Evolutionary conservation across 75 land plant species (phyloP), one percentile per base, ranked within the genome.

Genomic region (Selaginella tamariscina): DNA sequence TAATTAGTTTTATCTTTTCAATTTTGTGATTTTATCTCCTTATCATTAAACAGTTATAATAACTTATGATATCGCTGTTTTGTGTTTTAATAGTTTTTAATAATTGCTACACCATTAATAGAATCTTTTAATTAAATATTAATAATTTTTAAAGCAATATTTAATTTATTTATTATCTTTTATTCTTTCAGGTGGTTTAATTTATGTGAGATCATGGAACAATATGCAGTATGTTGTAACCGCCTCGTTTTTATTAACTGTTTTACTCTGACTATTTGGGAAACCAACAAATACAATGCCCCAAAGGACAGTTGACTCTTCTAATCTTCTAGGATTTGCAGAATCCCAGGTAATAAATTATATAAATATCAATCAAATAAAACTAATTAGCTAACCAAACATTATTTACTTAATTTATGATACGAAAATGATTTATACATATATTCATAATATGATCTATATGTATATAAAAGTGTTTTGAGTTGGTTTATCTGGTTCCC

Each of bases 211-310:
- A 65, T 69, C 80, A 59, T 91, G 97, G 97, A 91, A 91, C 81
- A 91, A 91, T 74, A 77, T 91, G 88, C 97, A 91, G 71, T 91
- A 83, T 56, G 97, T 91, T 20, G 68, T 85, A 29, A 69, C 77
- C 29, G 86, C 92, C 2, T 29, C 92, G 0, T 91, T 88, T 68
- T 74, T 91, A 18, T 73, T 85, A 56, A 77, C 88, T 0, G 77
- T 83, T n/a, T 11, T 88, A 83, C 73, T 77, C 84, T 1, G 92
- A 91, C 54, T 75, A 78, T 39, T 79, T 88, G 55, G 24, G 75
- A 9, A 27, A 54, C n/a, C 67, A 70, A 49, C 44, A 26, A n/a
- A 32, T 81, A 31, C 65, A 66, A n/a, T 79, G 87, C 64, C 59
- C 32, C 11, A 23, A 21, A 1, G 70, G 2, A 15, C 15, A 0